Percentiles rank a stretch among this genome's conserved stretches.
Conservation (phyloP, 2,329 filamentous ascomycete species). For the Aaosphaeria arxii region DNA sequence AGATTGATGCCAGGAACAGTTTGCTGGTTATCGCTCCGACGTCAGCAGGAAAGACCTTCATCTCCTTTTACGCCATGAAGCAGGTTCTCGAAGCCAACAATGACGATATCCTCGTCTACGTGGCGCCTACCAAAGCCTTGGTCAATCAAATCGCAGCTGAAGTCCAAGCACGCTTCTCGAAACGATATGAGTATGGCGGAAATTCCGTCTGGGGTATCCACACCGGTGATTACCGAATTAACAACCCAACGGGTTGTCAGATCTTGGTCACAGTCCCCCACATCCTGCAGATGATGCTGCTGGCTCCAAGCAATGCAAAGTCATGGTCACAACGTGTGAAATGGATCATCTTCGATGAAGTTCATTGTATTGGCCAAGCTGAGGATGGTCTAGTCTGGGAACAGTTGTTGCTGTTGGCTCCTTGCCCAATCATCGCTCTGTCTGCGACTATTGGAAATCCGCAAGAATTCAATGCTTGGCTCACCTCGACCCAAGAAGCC, state of each 20-base stretch:
- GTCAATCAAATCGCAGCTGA: constrained; percentile 83
- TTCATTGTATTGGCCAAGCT: constrained; percentile 74
- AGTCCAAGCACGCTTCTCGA: constrained; percentile 70
- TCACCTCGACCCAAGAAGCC: constrained; percentile 60
- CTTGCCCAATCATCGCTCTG: constrained; percentile 74
- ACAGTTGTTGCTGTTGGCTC: constrained; percentile 69
- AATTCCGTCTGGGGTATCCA: constrained; percentile 78
- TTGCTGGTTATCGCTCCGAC: constrained; percentile 76
- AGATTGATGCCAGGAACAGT: constrained; percentile 67
- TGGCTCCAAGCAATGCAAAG: constrained; percentile 63
- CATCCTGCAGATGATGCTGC: constrained; percentile 74
- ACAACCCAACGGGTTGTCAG: constrained; percentile 70
- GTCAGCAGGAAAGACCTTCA: constrained; percentile 79
- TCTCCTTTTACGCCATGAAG: constrained; percentile 81
- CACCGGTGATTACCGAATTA: constrained; percentile 71
- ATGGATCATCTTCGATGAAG: constrained; percentile 79
- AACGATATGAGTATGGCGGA: constrained; percentile 54
- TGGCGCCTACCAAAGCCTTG: constrained; percentile 77
- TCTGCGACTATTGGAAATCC: constrained; percentile 80
- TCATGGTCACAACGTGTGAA: constrained; percentile 67
- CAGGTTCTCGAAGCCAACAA: constrained; percentile 67
- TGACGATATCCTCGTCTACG: constrained; percentile 71
- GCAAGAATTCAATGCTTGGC: constrained; percentile 66
- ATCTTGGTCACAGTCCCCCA: constrained; percentile 75
- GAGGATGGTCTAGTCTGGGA: constrained; percentile 79